phyloP scores from a whole-genome alignment of 2,329 filamentous ascomycete species.

The Aaosphaeria arxii region DNA sequence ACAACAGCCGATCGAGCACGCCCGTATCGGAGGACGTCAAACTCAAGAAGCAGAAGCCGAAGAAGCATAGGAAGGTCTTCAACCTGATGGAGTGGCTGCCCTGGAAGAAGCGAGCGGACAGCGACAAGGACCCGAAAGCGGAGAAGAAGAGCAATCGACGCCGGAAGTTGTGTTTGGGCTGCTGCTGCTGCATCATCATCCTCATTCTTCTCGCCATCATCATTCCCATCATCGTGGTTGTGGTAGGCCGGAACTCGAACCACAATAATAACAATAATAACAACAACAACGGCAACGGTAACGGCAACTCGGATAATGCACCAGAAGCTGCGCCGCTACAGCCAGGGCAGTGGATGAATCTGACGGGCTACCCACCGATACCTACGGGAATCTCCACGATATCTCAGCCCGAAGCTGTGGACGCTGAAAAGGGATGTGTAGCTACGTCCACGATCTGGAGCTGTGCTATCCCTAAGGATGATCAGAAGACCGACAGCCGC shows the following conservation, averaged over 20 bases:
- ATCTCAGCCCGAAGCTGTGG: conserved; percentile 65
- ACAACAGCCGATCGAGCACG: conserved; percentile 23
- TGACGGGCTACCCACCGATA: conserved; percentile 83
- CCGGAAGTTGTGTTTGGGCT: conserved; percentile 30
- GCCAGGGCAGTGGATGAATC: conserved; percentile 67
- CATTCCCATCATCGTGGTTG: conserved; percentile 35
- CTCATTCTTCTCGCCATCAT: conserved; percentile 38
- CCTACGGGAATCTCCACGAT: conserved; percentile 80
- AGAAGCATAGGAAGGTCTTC: conserved; percentile 29
- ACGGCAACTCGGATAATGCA: conserved; percentile 4
- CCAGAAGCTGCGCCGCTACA: background rate
- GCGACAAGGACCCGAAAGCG: conserved; percentile 22
- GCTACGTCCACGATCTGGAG: conserved; percentile 76
- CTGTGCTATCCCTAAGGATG: conserved; percentile 76
- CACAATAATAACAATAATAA: conserved; percentile 23
- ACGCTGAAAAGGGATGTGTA: conserved; percentile 67
- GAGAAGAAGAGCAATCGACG: conserved; percentile 24
- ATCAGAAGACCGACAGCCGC: conserved; percentile 62
- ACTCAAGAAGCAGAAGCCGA: conserved; percentile 25
- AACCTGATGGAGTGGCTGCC: conserved; percentile 21
- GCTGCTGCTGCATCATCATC: conserved; percentile 34
- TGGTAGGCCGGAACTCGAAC: conserved; percentile 2
- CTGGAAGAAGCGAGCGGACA: conserved; percentile 11
- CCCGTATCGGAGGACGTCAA: conserved; percentile 21
- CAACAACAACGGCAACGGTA: conserved; percentile 31